These are phyloP conservation scores for Reticulascus tulasneorum DNA, from an alignment of 2,329 filamentous ascomycete genomes.

Conservation along the genomic window DNA sequence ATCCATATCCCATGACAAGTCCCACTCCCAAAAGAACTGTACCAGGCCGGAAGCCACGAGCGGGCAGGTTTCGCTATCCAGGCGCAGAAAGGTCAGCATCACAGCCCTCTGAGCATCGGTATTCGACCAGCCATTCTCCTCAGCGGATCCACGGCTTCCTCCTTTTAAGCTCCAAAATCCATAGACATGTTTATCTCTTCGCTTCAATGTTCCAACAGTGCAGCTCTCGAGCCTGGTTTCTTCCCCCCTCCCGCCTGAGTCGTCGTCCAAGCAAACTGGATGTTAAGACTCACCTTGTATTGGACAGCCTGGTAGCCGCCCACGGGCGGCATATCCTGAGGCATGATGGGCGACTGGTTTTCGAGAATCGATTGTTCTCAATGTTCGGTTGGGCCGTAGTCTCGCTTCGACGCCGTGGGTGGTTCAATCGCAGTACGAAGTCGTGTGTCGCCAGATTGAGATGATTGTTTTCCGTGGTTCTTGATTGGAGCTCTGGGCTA, in stretches of 20 bases:
- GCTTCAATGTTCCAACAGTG: neutral
- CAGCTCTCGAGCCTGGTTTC: no score
- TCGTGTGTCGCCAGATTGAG: no score
- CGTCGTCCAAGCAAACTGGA: neutral
- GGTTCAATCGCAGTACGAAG: no score
- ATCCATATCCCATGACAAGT: constrained; percentile 81
- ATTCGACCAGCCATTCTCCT: neutral
- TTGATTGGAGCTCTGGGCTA: no score
- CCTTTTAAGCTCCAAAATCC: no score
- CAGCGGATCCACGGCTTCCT: neutral
- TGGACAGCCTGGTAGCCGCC: constrained; percentile 96
- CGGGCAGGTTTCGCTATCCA: constrained; percentile 80
- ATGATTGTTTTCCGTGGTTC: no score
- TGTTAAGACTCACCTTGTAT: constrained; percentile 72
- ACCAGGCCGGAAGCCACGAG: constrained; percentile 81
- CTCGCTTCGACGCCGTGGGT: constrained; percentile 1
- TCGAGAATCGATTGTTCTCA: constrained; percentile 2
- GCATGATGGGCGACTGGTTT: constrained; percentile 60
- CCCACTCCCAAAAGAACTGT: constrained; percentile 74
- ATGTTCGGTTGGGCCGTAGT: neutral
- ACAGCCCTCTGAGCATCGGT: neutral
- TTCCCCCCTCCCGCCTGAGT: neutral
- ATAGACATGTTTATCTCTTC: neutral
- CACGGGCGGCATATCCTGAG: constrained; percentile 93
- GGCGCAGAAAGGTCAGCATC: constrained; percentile 14